Conservation (phyloP, 1,139 yeast species). For the Blastobotrys buckinghamii region DNA sequence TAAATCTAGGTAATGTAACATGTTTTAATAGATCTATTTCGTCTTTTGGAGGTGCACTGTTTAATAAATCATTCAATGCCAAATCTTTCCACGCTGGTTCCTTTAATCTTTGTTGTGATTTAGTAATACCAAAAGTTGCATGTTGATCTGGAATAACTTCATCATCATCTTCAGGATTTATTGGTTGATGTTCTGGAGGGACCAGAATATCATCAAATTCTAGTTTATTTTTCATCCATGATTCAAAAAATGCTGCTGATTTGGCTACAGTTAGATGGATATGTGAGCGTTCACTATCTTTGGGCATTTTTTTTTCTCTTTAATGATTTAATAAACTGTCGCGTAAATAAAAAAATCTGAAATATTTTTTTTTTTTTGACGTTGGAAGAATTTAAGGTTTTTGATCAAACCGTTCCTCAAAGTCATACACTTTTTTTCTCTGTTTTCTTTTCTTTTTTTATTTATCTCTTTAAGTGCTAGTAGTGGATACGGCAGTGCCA, state of each 20-base stretch:
- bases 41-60: constrained; percentile 10
- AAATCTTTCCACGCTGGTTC: constrained; percentile 34
- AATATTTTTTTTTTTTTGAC: background rate
- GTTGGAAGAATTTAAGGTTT: background rate
- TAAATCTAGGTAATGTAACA: constrained; percentile 1
- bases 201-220: constrained; percentile 32
- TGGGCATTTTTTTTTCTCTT: constrained; percentile 10
- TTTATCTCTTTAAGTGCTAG: no score
- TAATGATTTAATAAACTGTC: background rate
- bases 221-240: constrained; percentile 33
- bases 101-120: constrained; percentile 17
- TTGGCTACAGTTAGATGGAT: constrained; percentile 31
- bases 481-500: no score
- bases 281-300: constrained; percentile 35
- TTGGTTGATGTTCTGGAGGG: constrained; percentile 31
- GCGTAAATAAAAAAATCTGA: background rate
- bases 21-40: constrained; percentile 5
- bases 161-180: constrained; percentile 33
- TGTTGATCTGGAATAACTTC: constrained; percentile 31
- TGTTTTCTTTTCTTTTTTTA: no score
- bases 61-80: constrained; percentile 25
- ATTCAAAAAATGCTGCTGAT: constrained; percentile 29
- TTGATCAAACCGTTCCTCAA: no score
- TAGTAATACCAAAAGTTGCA: constrained; percentile 24
- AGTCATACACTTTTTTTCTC: no score